Conservation (phyloP, 768 basidiomycete genomes). For the Pisolithus albus region DNA sequence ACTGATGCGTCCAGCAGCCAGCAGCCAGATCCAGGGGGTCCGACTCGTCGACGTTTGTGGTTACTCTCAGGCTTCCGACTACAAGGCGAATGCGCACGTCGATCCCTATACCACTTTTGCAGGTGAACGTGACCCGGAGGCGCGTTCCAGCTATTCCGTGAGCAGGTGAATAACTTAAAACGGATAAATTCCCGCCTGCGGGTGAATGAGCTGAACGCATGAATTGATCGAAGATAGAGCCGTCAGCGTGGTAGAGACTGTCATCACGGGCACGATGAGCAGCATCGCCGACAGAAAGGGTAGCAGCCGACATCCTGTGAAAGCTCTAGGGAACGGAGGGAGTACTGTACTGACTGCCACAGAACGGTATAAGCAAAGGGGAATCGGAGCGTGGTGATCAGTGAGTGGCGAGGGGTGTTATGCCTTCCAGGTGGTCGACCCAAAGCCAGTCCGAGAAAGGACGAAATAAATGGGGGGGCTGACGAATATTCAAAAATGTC, state of each 20-base stretch:
- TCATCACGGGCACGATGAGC: background rate
- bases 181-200: constrained; percentile 46
- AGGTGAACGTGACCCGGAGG: constrained; percentile 51
- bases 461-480: background rate
- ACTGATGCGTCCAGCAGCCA: constrained; percentile 64
- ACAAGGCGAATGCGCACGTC: constrained; percentile 65
- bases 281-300: background rate
- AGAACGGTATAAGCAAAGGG: background rate
- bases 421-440: background rate
- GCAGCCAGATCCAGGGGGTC: constrained; percentile 40
- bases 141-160: constrained; percentile 59
- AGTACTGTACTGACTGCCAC: background rate
- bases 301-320: background rate
- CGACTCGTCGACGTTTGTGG: constrained; percentile 56
- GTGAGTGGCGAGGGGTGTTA: background rate
- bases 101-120: constrained; percentile 15
- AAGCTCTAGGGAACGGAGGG: background rate
- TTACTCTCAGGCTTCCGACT: constrained; percentile 60
- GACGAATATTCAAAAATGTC: constrained; percentile 8
- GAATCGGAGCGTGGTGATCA: background rate
- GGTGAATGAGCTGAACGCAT: constrained; percentile 38
- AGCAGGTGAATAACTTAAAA: constrained; percentile 57
- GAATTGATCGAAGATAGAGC: background rate
- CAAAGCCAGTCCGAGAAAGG: background rate
- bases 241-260: background rate